Conservation (phyloP, 441 rosid genomes). For the Erodium chrysanthum region DNA sequence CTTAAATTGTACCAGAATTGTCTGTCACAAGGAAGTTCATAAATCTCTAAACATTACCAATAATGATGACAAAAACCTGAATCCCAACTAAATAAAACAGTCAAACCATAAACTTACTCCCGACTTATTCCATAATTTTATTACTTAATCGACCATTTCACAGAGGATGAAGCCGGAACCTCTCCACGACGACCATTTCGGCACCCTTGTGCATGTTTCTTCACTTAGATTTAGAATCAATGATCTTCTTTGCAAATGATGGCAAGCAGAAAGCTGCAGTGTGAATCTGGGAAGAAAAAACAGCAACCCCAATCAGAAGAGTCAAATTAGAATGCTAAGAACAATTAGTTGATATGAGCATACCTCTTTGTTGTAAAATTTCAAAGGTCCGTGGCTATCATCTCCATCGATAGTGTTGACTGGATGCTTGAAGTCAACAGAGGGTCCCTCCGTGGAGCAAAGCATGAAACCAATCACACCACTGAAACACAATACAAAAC, state of each 20-base stretch:
- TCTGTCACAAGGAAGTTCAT: neutral
- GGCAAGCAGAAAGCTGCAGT: constrained; percentile 92
- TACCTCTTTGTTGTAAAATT: constrained; percentile 80
- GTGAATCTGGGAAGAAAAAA: constrained; percentile 49
- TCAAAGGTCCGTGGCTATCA: constrained; percentile 44
- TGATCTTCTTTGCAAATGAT: constrained; percentile 76
- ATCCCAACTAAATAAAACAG: too few species aligned
- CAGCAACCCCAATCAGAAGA: too few species aligned
- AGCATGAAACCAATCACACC: constrained; percentile 96
- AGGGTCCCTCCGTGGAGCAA: constrained; percentile 81
- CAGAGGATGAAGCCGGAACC: too few species aligned
- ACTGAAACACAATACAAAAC: constrained; percentile 27
- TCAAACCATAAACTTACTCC: too few species aligned
- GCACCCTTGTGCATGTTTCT: neutral
- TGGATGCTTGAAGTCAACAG: constrained; percentile 84
- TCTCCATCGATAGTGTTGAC: constrained; percentile 48
- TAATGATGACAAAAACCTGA: constrained; percentile 1
- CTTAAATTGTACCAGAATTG: neutral
- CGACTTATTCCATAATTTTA: constrained; percentile 20
- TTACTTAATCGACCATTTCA: neutral
- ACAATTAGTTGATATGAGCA: neutral
- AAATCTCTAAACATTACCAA: neutral
- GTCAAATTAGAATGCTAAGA: neutral
- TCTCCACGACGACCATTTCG: neutral
- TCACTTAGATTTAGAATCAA: constrained; percentile 39